phyloP scores from a whole-genome alignment of 2,329 filamentous ascomycete genomes.

The Xylaria sp. region DNA sequence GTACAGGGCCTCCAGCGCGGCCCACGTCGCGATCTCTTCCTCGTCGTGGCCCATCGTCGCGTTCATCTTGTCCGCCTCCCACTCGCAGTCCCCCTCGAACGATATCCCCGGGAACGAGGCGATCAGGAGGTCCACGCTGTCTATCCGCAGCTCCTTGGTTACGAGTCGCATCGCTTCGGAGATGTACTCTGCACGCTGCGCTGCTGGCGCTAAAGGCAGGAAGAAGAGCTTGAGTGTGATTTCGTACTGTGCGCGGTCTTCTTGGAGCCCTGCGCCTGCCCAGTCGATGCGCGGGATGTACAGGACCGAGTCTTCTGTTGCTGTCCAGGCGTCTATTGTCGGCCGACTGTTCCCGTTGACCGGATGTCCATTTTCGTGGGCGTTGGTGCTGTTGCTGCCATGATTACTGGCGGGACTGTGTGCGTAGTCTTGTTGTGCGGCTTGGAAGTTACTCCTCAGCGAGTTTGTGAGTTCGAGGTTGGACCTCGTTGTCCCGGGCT shows the following conservation, averaged over 20 bases:
- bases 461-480: constrained; percentile 94
- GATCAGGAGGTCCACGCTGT: constrained; percentile 86
- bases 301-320: constrained; percentile 67
- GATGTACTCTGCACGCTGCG: constrained; percentile 75
- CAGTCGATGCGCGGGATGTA: constrained; percentile 85
- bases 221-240: constrained; percentile 97
- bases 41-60: constrained; percentile 72
- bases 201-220: constrained; percentile 75
- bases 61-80: constrained; percentile 73
- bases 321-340: constrained; percentile 73
- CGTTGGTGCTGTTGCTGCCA: constrained; percentile 35
- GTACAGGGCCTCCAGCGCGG: constrained; percentile 78
- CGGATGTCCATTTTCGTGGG: constrained; percentile 49
- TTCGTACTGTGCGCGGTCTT: constrained; percentile 88
- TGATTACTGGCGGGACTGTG: constrained; percentile 46
- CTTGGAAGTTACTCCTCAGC: constrained; percentile 83
- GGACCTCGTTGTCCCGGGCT: constrained; percentile 80
- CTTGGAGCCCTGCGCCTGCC: constrained; percentile 75
- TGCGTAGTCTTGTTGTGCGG: constrained; percentile 73
- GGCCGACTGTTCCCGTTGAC: constrained; percentile 47
- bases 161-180: constrained; percentile 84
- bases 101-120: constrained; percentile 92
- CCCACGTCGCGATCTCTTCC: constrained; percentile 75
- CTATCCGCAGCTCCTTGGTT: constrained; percentile 79
- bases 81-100: constrained; percentile 93